phyloP scores from a whole-genome alignment of 208 protist genomes.

The Strigomonas galati region DNA sequence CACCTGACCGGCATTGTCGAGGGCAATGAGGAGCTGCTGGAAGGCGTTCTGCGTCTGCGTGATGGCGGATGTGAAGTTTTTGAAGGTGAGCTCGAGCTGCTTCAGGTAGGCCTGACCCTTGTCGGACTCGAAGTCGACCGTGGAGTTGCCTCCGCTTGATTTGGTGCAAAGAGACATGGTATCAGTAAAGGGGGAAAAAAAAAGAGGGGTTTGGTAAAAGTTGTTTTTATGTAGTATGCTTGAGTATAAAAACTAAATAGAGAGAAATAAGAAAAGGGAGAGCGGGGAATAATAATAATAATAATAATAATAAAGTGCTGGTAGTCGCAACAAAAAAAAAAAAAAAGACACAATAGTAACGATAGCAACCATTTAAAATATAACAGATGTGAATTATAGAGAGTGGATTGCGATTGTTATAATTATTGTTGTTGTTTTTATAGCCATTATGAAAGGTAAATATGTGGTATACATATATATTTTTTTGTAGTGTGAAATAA shows the following conservation, averaged over 20 bases:
- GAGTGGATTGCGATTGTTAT: too few relatives aligned
- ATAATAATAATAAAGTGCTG: background rate
- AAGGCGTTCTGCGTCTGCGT: constrained; percentile 55
- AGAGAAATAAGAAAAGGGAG: constrained; percentile 1
- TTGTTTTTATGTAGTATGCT: background rate
- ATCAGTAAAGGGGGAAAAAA: background rate
- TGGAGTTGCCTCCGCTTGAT: constrained; percentile 9
- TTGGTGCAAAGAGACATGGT: constrained; percentile 22
- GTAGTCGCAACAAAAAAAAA: background rate
- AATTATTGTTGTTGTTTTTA: too few relatives aligned
- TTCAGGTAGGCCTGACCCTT: constrained; percentile 34
- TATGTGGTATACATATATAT: background rate
- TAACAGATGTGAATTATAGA: constrained; percentile 1
- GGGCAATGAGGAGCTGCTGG: constrained; percentile 41
- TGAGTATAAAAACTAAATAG: background rate
- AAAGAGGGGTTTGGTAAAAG: background rate
- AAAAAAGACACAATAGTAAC: background rate
- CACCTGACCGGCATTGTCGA: constrained; percentile 41
- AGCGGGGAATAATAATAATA: background rate
- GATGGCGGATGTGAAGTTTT: constrained; percentile 42
- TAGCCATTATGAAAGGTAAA: background rate
- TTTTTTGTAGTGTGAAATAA: constrained; percentile 13
- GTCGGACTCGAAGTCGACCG: constrained; percentile 55
- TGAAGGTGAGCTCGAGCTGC: constrained; percentile 41
- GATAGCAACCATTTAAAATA: background rate